phyloP scores from a whole-genome alignment of 2,329 filamentous ascomycete genomes.

The Myriosclerotinia curreyana region DNA sequence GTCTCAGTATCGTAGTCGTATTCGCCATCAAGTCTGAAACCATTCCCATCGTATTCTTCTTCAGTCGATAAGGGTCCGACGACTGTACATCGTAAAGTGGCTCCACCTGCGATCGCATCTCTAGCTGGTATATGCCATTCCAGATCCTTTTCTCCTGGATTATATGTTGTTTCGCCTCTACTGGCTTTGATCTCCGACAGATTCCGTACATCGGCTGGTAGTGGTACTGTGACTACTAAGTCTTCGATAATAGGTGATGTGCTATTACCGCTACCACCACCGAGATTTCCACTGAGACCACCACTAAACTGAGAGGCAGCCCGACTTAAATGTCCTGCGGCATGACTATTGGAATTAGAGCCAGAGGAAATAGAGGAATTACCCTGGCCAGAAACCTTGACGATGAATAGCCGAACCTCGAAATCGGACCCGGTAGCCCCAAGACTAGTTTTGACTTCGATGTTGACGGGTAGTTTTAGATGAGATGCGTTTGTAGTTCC shows the following conservation, averaged over 20 bases:
- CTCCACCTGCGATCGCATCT: conserved; percentile 68
- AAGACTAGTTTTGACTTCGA: conserved; percentile 79
- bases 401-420: conserved; percentile 74
- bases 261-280: conserved; percentile 45
- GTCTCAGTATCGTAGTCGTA: conserved; percentile 53
- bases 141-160: conserved; percentile 65
- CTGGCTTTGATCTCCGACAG: conserved; percentile 77
- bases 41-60: conserved; percentile 44
- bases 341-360: conserved; percentile 39
- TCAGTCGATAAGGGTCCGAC: conserved; percentile 59
- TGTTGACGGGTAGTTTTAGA: conserved; percentile 75
- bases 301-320: conserved; percentile 48
- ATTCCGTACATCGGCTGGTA: conserved; percentile 77
- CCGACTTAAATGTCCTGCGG: conserved; percentile 40
- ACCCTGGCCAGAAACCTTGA: conserved; percentile 56
- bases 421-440: conserved; percentile 78
- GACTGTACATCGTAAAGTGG: conserved; percentile 76
- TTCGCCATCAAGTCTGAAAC: conserved; percentile 39
- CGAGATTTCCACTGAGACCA: conserved; percentile 39
- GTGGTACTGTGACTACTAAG: conserved; percentile 71
- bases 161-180: conserved; percentile 80
- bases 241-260: conserved; percentile 64
- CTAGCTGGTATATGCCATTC: conserved; percentile 83
- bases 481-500: conserved; percentile 53
- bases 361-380: conserved; percentile 42